phyloP scores from a whole-genome alignment of 345 rosid species.

The Geranium rotundifolium region DNA sequence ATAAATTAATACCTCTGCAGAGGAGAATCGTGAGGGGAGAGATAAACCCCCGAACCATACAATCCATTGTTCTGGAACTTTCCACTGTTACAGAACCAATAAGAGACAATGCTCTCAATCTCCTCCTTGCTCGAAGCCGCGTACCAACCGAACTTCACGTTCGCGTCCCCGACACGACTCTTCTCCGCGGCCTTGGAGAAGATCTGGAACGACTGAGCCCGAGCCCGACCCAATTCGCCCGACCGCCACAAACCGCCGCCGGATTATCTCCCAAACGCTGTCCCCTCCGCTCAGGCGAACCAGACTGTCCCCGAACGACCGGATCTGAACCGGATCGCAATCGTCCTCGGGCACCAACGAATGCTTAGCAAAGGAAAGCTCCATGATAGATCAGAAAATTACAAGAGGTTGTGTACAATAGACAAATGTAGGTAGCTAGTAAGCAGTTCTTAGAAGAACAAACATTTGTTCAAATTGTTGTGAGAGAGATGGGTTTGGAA shows the following conservation, averaged over 20 bases:
- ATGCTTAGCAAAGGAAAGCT: no score
- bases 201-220: constrained; percentile 42
- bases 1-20: constrained; percentile 36
- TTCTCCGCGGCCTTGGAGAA: constrained; percentile 37
- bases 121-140: constrained; percentile 30
- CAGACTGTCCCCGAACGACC: constrained; percentile 16
- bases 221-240: constrained; percentile 31
- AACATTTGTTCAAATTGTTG: neutral
- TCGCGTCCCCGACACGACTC: constrained; percentile 39
- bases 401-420: neutral
- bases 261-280: constrained; percentile 33
- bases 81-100: constrained; percentile 39
- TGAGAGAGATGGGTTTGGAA: neutral
- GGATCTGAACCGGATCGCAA: neutral
- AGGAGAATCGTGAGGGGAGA: constrained; percentile 49
- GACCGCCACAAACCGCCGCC: constrained; percentile 23
- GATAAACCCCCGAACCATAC: constrained; percentile 52
- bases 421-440: no score
- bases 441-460: no score
- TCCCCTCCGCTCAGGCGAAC: constrained; percentile 37
- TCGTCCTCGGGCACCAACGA: neutral
- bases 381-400: neutral
- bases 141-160: constrained; percentile 62
- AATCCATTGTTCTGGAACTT: constrained; percentile 24
- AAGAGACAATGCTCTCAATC: constrained; percentile 31